A percentile compares a stretch with the other conserved stretches of the same genome.
Evolutionary conservation across 1,284 basidiomycete species (phyloP).

Genomic region (Paramarasmius palmivorus): DNA sequence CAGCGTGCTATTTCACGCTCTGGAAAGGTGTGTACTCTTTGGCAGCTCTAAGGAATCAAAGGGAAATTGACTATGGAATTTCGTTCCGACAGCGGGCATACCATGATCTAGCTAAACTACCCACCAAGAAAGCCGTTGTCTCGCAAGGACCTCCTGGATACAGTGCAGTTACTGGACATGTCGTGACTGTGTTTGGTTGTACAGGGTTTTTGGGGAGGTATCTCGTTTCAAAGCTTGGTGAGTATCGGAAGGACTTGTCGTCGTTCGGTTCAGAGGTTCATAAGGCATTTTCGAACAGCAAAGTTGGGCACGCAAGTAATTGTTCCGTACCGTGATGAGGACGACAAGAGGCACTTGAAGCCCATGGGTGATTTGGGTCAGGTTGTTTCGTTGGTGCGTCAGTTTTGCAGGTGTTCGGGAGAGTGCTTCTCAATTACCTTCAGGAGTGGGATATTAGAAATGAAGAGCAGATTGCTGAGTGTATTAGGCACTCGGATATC

Average conservation of each 20-base stretch:
- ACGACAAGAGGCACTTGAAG: slow-evolving; percentile 89
- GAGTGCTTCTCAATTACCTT: slow-evolving; percentile 5
- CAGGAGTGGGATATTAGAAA: slow-evolving; percentile 95
- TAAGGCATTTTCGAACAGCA: slow-evolving; percentile 43
- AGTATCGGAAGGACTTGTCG: no score
- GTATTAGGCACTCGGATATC: slow-evolving; percentile 92
- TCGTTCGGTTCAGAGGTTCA: slow-evolving; percentile 9
- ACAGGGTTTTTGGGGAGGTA: slow-evolving; percentile 97
- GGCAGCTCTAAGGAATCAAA: neutral
- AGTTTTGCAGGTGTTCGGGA: neutral
- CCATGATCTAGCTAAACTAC: slow-evolving; percentile 67
- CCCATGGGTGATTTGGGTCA: slow-evolving; percentile 97
- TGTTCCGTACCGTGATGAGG: slow-evolving; percentile 95
- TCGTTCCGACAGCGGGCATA: slow-evolving; percentile 55
- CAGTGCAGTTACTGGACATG: slow-evolving; percentile 85
- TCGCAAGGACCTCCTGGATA: slow-evolving; percentile 81
- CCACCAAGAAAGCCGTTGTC: slow-evolving; percentile 66
- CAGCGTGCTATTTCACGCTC: slow-evolving; percentile 45
- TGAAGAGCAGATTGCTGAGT: slow-evolving; percentile 90
- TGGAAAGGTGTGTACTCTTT: slow-evolving; percentile 40
- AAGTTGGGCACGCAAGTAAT: slow-evolving; percentile 94
- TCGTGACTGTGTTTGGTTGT: slow-evolving; percentile 95
- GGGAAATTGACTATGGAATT: slow-evolving; percentile 12
- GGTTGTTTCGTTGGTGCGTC: slow-evolving; percentile 87
- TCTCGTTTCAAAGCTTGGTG: slow-evolving; percentile 89